phyloP scores from a whole-genome alignment of 78 protist species.

The Creolimax fragrantissima region DNA sequence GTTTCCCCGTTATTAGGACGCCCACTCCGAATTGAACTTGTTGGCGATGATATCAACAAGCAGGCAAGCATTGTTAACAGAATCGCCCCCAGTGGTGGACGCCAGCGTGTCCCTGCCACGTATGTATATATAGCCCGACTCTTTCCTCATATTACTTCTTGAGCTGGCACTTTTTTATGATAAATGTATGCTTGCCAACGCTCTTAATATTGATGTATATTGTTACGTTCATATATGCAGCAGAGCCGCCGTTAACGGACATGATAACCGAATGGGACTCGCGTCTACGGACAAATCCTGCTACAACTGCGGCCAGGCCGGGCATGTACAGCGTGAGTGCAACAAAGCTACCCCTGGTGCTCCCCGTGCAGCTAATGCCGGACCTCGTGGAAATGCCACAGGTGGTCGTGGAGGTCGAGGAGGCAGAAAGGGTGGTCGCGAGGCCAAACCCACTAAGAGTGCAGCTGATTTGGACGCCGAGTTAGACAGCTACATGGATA shows the following conservation, averaged over 20 bases:
- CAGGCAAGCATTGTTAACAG: background rate
- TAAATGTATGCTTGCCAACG: background rate
- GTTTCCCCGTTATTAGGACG: background rate
- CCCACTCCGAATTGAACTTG: background rate
- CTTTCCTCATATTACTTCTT: background rate
- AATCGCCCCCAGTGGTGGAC: background rate
- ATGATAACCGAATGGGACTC: background rate
- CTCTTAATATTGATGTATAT: background rate
- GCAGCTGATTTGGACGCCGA: background rate
- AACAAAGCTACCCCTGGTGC: background rate
- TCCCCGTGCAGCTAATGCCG: background rate
- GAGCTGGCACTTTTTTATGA: background rate
- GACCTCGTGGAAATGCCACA: background rate
- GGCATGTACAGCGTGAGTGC: background rate
- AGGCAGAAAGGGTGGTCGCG: background rate
- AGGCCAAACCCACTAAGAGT: background rate
- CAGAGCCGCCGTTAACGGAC: background rate
- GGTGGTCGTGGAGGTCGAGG: background rate
- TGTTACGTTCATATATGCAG: background rate
- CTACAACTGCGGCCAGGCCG: background rate
- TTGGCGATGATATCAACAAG: background rate
- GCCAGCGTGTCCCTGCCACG: background rate
- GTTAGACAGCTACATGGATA: background rate
- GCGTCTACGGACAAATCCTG: background rate
- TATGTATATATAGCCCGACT: background rate